Evolutionary conservation across 2,329 filamentous ascomycete genomes (phyloP).

Genomic region (Fusarium nurragi): DNA sequence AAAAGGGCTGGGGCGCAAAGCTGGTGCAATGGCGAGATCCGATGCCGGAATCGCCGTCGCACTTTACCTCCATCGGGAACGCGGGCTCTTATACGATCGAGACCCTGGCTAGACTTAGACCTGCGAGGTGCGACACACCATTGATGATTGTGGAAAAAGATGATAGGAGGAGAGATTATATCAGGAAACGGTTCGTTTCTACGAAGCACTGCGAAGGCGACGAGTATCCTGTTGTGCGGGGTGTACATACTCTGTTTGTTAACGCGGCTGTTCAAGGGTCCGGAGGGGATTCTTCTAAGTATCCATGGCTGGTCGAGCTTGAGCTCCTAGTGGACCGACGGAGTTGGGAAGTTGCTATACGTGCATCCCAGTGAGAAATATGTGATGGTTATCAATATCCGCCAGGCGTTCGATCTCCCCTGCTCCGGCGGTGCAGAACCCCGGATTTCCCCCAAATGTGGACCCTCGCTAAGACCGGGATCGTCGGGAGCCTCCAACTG

Average conservation of each 20-base stretch:
- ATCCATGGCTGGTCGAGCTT: constrained; percentile 32
- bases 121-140: neutral
- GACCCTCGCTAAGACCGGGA: constrained; percentile 5
- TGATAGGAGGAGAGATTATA: neutral
- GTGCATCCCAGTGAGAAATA: neutral
- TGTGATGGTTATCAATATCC: neutral
- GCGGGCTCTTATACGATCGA: constrained; percentile 51
- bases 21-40: constrained; percentile 56
- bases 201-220: constrained; percentile 9
- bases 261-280: constrained; percentile 31
- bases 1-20: constrained; percentile 51
- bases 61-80: constrained; percentile 60
- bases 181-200: neutral
- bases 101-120: constrained; percentile 33
- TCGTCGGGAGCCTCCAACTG: neutral
- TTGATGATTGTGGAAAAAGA: neutral
- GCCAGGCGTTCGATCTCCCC: neutral
- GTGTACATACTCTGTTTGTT: constrained; percentile 30
- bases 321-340: constrained; percentile 3
- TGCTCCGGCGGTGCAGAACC: neutral
- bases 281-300: neutral
- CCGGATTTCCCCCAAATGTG: constrained; percentile 1
- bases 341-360: no score
- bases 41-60: constrained; percentile 46
- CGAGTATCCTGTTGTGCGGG: neutral